Percentiles rank a stretch among this genome's conserved stretches.
phyloP scores from a whole-genome alignment of 306 rosid genomes.

The Canavalia gladiata region DNA sequence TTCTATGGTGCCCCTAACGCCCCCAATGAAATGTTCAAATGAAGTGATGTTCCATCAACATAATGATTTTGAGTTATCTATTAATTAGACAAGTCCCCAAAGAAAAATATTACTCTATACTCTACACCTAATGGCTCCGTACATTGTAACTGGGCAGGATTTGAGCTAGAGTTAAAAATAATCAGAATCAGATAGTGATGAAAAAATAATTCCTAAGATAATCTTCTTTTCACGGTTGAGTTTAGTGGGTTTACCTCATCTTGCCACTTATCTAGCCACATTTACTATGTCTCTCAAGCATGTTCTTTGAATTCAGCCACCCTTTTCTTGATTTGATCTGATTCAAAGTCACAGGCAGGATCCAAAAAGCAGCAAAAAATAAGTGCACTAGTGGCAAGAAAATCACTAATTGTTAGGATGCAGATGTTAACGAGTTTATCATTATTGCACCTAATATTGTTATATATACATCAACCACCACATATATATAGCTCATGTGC shows the following conservation, averaged over 20 bases:
- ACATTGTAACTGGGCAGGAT: slow-evolving; percentile 46
- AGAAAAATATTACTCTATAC: slow-evolving; percentile 29
- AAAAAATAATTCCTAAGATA: slow-evolving; percentile 24
- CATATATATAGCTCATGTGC: slow-evolving; percentile 46
- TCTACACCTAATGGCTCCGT: background rate
- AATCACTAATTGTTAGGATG: slow-evolving; percentile 26
- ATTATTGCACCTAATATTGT: slow-evolving; percentile 42
- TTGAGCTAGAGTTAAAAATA: slow-evolving; percentile 4
- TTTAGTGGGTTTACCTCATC: slow-evolving; percentile 42
- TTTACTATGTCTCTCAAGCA: background rate
- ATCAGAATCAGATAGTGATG: slow-evolving; percentile 33
- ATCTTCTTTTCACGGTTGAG: slow-evolving; percentile 17
- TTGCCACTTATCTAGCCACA: slow-evolving; percentile 15
- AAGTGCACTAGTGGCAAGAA: slow-evolving; percentile 38
- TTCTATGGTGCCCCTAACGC: slow-evolving; percentile 1
- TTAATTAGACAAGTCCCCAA: background rate
- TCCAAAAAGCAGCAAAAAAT: background rate
- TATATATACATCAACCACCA: slow-evolving; percentile 43
- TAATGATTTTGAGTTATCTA: slow-evolving; percentile 13
- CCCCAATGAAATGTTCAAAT: slow-evolving; percentile 10
- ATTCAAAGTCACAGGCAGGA: background rate
- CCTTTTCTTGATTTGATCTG: slow-evolving; percentile 19
- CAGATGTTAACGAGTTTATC: slow-evolving; percentile 40
- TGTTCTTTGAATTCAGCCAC: slow-evolving; percentile 30
- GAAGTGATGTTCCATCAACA: slow-evolving; percentile 41